phyloP scores from a whole-genome alignment of 2,329 filamentous ascomycete genomes.

The Neonectria sp. region DNA sequence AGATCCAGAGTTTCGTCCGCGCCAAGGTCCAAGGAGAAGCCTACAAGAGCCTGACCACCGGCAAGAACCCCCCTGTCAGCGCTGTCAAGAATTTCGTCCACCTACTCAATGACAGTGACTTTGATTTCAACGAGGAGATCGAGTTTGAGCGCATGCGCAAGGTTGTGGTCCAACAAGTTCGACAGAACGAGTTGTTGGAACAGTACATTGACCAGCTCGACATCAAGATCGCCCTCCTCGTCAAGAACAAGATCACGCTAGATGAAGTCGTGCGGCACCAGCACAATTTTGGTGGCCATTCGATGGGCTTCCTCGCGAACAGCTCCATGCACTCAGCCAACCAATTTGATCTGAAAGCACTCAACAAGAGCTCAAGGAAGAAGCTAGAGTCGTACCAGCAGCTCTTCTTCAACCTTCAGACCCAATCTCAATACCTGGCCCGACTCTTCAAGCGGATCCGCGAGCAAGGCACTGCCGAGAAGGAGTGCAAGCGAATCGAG shows the following conservation, averaged over 20 bases:
- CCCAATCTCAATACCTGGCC: constrained; percentile 94
- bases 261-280: constrained; percentile 98
- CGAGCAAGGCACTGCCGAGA: constrained; percentile 88
- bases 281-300: constrained; percentile 93
- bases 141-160: constrained; percentile 96
- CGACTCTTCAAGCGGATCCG: constrained; percentile 88
- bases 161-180: constrained; percentile 96
- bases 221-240: constrained; percentile 97
- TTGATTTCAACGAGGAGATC: constrained; percentile 98
- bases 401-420: constrained; percentile 97
- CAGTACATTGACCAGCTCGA: constrained; percentile 99
- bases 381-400: constrained; percentile 98
- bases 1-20: constrained; percentile 96
- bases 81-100: constrained; percentile 99
- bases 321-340: constrained; percentile 90
- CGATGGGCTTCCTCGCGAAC: constrained; percentile 88
- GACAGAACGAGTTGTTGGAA: constrained; percentile 96
- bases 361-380: constrained; percentile 96
- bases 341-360: constrained; percentile 94
- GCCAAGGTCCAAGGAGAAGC: constrained; percentile 97
- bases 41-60: constrained; percentile 96
- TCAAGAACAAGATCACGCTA: constrained; percentile 99
- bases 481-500: constrained; percentile 93
- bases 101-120: constrained; percentile 96
- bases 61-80: constrained; percentile 96